Evolutionary conservation across 805 yeast genomes (phyloP), one percentile per base, ranked within the genome.

Genomic region (Yamadazyma endophytica): DNA sequence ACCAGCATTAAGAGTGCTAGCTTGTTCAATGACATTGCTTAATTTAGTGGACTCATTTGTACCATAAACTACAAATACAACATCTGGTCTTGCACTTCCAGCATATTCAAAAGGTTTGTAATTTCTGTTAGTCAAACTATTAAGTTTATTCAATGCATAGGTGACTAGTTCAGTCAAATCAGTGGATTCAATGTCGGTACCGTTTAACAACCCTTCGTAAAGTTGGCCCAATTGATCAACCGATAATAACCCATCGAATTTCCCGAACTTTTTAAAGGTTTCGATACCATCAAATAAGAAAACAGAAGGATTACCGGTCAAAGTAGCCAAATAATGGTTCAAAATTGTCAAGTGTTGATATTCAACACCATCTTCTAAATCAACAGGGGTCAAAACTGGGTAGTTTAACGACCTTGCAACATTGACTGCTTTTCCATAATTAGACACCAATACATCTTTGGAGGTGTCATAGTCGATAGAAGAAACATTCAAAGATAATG

Each of bases 21-120:
- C 49, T 13, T 52, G 50, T 20, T 52, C 42, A 28, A 79, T 61
- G 17, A 71, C 65, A 17, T 61, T 56, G 28, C 72, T 46, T 24
- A 84, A 68, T 34, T 75, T 58, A 33, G 76, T 64, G 12, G 82
- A 62, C 52, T 82, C 88, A 25, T 71, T 58, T 24, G 92, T 68
- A 15, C 96, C 95, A 43, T 82, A 78, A n/a, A 79, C 68, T 20
- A 88, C 90, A 54, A 84, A 79, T n/a, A 89, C 84, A 15, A 82
- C 75, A 26, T 74, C 75, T 6, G 95, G 80, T 33, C 66, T 56
- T 7, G 54, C 52, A 32, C 66, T 64, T 32, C 96, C 96, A 37
- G 54, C 60, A 58, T 81, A 86, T 56, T 84, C 86, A 49, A 84
- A 82, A 17, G 80, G 76, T 28, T 68, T 56, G 50, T 75, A 75